Evolutionary conservation across 2,329 filamentous ascomycete species (phyloP), one percentile per base, ranked within the genome.

Genomic region (Alternaria sp.): DNA sequence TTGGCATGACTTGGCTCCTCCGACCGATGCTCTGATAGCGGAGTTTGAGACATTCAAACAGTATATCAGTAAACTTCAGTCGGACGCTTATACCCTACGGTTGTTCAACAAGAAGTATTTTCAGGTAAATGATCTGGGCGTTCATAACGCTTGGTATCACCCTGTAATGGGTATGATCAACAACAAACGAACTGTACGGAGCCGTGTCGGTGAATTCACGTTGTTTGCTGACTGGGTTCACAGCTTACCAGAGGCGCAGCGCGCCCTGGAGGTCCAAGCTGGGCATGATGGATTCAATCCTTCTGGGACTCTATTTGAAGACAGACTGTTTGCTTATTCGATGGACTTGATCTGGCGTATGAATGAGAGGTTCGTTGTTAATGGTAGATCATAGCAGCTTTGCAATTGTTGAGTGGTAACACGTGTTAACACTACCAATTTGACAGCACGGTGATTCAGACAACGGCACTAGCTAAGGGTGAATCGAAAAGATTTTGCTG

Each of bases 201-300:
- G 32, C 16, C 20, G 20, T n/a, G 9, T n/a, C 8, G 39, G 49
- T 12, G 62, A 63, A 28, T 65, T 39, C 41, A 14, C 22, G 2
- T n/a, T 52, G 39, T 60, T 54, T 20, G 28, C 43, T 5, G 48
- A 39, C 5, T 65, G 62, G 62, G 46, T 63, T 2, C 52, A n/a
- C 4, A 44, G 42, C 32, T 48, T 65, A 26, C 59, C 62, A 2
- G 62, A 64, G 53, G 59, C 59, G 26, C 54, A 54, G 7, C 59
- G 41, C 5, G 41, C 52, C 14, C 1, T 49, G 20, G 20, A 4
- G 20, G 20, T 49, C 7, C 46, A 49, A 18, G 5, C 4, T 18
- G 32, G 22, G 32, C 32, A 24, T 0, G 46, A 49, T 5, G 46
- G 32, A 3, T 36, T 26, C 0, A 4, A 38, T 38, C 20, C 46